Evolutionary conservation across 345 rosid genomes (phyloP).

Genomic region (Abelmoschus esculentus): DNA sequence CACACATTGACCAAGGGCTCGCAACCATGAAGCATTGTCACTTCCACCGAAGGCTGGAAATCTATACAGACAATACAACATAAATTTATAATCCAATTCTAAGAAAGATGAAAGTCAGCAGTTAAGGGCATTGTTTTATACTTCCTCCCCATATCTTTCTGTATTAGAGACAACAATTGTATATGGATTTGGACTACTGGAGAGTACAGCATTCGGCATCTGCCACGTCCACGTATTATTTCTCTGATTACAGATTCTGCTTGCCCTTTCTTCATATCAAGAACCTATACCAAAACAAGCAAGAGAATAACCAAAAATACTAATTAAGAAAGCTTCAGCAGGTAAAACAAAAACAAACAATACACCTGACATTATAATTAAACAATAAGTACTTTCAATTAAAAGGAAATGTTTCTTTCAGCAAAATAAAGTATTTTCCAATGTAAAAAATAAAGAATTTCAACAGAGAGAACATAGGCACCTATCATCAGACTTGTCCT

Average conservation of each 20-base stretch:
- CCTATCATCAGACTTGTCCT: background rate
- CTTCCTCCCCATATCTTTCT: constrained; percentile 46
- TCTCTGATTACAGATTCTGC: constrained; percentile 60
- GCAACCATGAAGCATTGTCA: constrained; percentile 48
- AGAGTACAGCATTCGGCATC: constrained; percentile 43
- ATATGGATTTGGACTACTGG: constrained; percentile 44
- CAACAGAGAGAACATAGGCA: background rate
- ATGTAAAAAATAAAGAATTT: background rate
- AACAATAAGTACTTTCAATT: background rate
- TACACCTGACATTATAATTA: background rate
- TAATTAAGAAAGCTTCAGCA: background rate
- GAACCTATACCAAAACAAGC: constrained; percentile 35
- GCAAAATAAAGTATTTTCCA: background rate
- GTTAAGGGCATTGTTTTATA: constrained; percentile 23
- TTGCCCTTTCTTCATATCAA: constrained; percentile 66
- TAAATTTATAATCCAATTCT: constrained; percentile 8
- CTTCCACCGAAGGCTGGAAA: constrained; percentile 34
- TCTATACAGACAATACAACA: constrained; percentile 29
- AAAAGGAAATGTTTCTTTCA: background rate
- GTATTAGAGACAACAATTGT: constrained; percentile 46
- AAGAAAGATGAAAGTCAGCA: background rate
- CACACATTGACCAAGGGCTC: constrained; percentile 37
- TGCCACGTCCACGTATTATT: constrained; percentile 41
- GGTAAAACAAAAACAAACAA: background rate
- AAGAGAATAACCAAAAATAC: constrained; percentile 1